Base-by-base conservation (phyloP, 2,329 filamentous ascomycete genomes). In the Phialophora chinensis region DNA sequence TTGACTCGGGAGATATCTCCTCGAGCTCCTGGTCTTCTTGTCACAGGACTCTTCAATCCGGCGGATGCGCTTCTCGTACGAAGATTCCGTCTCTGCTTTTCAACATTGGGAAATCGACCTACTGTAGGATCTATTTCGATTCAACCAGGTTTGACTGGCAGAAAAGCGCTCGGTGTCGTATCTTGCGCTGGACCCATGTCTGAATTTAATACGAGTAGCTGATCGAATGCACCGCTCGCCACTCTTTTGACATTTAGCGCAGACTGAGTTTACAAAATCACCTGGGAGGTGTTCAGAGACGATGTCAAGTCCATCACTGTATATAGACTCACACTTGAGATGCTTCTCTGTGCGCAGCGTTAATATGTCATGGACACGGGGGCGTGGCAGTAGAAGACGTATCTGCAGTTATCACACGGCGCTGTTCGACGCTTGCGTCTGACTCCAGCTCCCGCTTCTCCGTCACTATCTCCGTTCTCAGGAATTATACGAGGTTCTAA, bases 171-270 rank as follows among this genome's bases (percentile, higher is more conserved):
- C 63, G 44, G 68, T 66, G 65, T 76, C 72, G 67, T 76, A 76
- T 66, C 69, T 73, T 20, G 75, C 75, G 67, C 72, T 74, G 17
- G 75, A 77, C 31, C 76, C 75, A 71, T 77, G 76, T 10, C 75
- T 69, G 64, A 78, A 78, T 20, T 50, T 59, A 44, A 70, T 65
- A 29, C 66, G 57, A 8, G 20, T 52, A n/a, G 27, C 35, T 27
- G 35, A 53, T 23, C 68, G 66, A 31, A 65, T 56, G 35, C 68
- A 70, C 29, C 58, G 25, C 33, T 66, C 63, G 59, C 62, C 68
- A 53, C 49, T 50, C 50, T 59, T 60, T 33, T 65, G 50, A 50
- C 66, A 70, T 60, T 66, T 59, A 27, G 20, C 57, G 53, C 67
- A 69, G 57, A 56, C 50, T 1, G 50, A 38, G 6, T 29, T 31